phyloP scores from a whole-genome alignment of 495 filamentous ascomycete genomes.

The Coniosporium apollinis region DNA sequence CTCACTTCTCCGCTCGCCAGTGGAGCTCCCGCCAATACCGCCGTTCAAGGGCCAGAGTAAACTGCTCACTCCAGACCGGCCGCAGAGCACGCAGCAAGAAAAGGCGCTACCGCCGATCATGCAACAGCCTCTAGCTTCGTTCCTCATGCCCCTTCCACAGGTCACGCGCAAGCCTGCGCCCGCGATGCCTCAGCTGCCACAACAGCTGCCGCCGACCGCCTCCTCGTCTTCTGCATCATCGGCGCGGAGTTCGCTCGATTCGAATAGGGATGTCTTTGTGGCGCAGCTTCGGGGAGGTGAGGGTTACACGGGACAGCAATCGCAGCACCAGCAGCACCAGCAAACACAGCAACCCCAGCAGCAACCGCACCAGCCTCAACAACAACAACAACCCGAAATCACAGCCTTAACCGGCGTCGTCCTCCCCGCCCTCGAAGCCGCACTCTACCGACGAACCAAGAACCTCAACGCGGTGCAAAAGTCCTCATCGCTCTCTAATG shows the following conservation, averaged over 20 bases:
- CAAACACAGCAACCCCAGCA: conserved; percentile 12
- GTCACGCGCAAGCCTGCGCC: conserved; percentile 1
- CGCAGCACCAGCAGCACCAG: conserved; percentile 6
- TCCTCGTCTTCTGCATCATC: conserved; percentile 16
- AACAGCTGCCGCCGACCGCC: conserved; percentile 16
- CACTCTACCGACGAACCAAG: conserved; percentile 62
- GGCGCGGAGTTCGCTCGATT: too few species aligned
- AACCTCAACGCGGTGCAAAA: conserved; percentile 34
- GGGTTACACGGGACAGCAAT: too few species aligned
- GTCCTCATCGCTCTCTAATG: neutral
- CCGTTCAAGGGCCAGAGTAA: conserved; percentile 10
- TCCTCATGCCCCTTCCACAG: neutral
- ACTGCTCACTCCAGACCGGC: conserved; percentile 6
- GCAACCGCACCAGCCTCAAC: conserved; percentile 13
- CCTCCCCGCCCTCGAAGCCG: conserved; percentile 76
- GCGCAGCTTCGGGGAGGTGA: too few species aligned
- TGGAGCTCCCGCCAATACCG: conserved; percentile 13
- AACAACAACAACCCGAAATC: conserved; percentile 22
- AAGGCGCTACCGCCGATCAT: conserved; percentile 8
- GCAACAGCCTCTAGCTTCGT: conserved; percentile 11
- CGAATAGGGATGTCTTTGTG: too few species aligned
- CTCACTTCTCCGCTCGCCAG: conserved; percentile 3
- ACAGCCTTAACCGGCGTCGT: conserved; percentile 68
- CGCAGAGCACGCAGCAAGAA: conserved; percentile 16
- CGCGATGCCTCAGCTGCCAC: neutral